phyloP scores from a whole-genome alignment of 1,284 basidiomycete genomes.

The Leccinum brunneo-olivaceum region DNA sequence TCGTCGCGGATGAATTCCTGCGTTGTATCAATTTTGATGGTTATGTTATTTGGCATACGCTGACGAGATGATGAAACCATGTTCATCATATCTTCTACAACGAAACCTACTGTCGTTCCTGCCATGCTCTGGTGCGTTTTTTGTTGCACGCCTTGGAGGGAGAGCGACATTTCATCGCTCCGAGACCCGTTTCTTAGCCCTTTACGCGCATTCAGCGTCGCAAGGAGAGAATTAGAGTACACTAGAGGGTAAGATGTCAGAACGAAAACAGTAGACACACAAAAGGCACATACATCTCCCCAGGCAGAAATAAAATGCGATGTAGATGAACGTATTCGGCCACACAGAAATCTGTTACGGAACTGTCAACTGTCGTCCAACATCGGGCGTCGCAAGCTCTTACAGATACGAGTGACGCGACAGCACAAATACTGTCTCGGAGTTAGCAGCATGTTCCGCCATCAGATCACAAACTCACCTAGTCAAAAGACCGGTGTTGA shows the following conservation, averaged over 20 bases:
- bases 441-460: background rate
- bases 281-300: slow-evolving; percentile 35
- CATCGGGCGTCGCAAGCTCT: slow-evolving; percentile 5
- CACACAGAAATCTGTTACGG: slow-evolving; percentile 32
- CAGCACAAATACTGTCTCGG: slow-evolving; percentile 31
- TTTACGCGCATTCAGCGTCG: slow-evolving; percentile 44
- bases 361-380: background rate
- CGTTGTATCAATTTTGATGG: slow-evolving; percentile 31
- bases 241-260: slow-evolving; percentile 26
- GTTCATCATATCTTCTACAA: background rate
- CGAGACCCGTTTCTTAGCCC: slow-evolving; percentile 27
- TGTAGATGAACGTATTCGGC: slow-evolving; percentile 43
- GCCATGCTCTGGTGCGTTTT: slow-evolving; percentile 20
- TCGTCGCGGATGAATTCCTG: slow-evolving; percentile 28
- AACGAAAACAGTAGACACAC: background rate
- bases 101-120: slow-evolving; percentile 13
- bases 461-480: slow-evolving; percentile 11
- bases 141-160: slow-evolving; percentile 27
- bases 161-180: slow-evolving; percentile 30
- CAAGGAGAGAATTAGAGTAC: slow-evolving; percentile 47
- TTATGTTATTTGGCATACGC: slow-evolving; percentile 28
- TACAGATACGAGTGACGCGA: slow-evolving; percentile 42
- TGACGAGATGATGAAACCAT: slow-evolving; percentile 12
- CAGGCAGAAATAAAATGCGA: slow-evolving; percentile 47
- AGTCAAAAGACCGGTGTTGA: slow-evolving; percentile 45